These are phyloP conservation scores for Betula pendula DNA, from an alignment of 306 rosid genomes.

Conservation along the genomic window DNA sequence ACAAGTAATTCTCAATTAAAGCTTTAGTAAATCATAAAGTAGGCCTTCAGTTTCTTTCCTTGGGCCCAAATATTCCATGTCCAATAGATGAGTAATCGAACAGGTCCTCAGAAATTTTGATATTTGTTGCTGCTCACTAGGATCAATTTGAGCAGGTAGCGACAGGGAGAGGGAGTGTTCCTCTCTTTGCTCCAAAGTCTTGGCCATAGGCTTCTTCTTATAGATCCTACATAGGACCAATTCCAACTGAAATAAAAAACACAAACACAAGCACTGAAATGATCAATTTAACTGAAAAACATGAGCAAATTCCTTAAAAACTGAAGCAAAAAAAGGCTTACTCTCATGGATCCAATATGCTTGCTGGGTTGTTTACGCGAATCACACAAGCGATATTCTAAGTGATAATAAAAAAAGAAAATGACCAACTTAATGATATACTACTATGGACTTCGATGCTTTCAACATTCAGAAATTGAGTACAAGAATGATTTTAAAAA, in stretches of 20 bases:
- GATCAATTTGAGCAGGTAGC: constrained; percentile 29
- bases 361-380: constrained; percentile 45
- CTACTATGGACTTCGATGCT: too few species aligned
- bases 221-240: constrained; percentile 94
- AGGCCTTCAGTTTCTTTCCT: too few species aligned
- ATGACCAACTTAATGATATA: background rate
- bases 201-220: constrained; percentile 66
- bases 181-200: constrained; percentile 48
- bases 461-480: background rate
- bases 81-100: constrained; percentile 66
- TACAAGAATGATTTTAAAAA: background rate
- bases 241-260: constrained; percentile 72
- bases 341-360: constrained; percentile 78
- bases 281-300: background rate
- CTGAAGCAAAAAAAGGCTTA: constrained; percentile 30
- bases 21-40: too few species aligned
- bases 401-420: background rate
- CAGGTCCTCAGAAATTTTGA: constrained; percentile 71
- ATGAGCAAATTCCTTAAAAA: background rate
- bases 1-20: too few species aligned
- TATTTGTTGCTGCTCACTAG: background rate
- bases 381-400: constrained; percentile 64
- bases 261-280: background rate
- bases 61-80: constrained; percentile 78
- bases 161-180: constrained; percentile 42